Base-by-base conservation (phyloP, 2,329 filamentous ascomycete genomes). In the Pseudogymnoascus sp. region DNA sequence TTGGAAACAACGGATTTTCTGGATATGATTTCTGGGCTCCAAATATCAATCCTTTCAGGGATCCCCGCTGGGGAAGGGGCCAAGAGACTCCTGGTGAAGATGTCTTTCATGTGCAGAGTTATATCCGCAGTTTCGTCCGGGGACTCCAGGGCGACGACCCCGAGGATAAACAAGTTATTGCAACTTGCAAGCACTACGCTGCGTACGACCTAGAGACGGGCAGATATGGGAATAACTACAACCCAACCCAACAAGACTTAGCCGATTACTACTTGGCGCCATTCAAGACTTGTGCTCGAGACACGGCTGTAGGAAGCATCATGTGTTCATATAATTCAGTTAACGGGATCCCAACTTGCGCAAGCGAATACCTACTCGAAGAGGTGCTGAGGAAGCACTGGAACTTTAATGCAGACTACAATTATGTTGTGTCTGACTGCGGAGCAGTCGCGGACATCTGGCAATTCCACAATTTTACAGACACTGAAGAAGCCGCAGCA, bases 241-340 rank as follows among this genome's bases (percentile, higher is more conserved):
- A 78, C 10, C 80, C 86, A 62, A 75, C 77, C 8, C 74, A 77
- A 58, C 86, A 88, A 66, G 86, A 90, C 63, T 73, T 89, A 4
- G 78, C 81, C 0, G 86, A 88, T 66, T 89, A 88, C 72, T 89
- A 87, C 68, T 77, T 87, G 40, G 84, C 83, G 1, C 80, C 84
- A 0, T 89, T 89, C 73, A 76, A 86, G 67, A 79, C 79, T 69
- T 88, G 85, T 70, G 83, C 80, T 47, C 76, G 81, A 9, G 39
- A 40, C 8, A 78, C 80, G 3, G 77, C 79, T 50, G 81, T 81
- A 3, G 76, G 78, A 13, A 85, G 84, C 35, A 75, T 86, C 65
- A 85, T 85, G 83, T 85, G 82, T 66, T 79, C 79, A 0, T 85
- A 86, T 70, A 85, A 89, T 64, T 75, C 84, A 0, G 76, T 89